Conservation (phyloP, 163 green algal species). For the Scenedesmus sp. region DNA sequence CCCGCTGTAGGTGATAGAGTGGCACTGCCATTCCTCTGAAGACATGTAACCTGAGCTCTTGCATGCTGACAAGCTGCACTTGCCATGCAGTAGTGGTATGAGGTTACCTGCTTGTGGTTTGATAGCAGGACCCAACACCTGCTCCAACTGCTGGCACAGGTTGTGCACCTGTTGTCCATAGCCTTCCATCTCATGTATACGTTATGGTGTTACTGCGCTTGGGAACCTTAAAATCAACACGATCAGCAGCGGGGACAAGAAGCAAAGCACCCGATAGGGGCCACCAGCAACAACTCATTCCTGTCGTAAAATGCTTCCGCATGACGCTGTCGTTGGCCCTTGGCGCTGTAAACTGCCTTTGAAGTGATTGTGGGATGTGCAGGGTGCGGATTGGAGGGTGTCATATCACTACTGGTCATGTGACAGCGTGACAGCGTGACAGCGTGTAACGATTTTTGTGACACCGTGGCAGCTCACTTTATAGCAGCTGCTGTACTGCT, state of each 20-base stretch:
- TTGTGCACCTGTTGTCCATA: constrained; percentile 14
- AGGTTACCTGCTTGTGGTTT: constrained; percentile 20
- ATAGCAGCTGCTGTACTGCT: not conserved
- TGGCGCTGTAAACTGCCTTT: no score
- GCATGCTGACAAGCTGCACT: not conserved
- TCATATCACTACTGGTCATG: not conserved
- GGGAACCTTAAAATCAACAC: not conserved
- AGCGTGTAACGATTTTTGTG: no score
- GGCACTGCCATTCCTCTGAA: no score
- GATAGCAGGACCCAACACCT: not conserved
- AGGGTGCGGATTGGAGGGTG: not conserved
- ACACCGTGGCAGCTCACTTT: not conserved
- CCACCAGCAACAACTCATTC: not conserved
- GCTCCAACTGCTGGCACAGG: constrained; percentile 19
- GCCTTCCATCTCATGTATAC: not conserved
- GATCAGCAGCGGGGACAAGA: not conserved
- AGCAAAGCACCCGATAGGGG: not conserved
- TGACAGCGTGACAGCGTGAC: no score
- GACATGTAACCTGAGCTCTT: not conserved
- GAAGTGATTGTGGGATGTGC: no score
- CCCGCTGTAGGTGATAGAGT: not conserved
- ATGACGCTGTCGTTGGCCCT: no score
- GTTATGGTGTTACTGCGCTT: not conserved
- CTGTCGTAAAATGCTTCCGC: no score
- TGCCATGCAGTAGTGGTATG: not conserved